Percentiles rank a stretch among this genome's conserved stretches.
Conservation (phyloP, 2,329 filamentous ascomycete species). For the Aurifilum marmelostoma region DNA sequence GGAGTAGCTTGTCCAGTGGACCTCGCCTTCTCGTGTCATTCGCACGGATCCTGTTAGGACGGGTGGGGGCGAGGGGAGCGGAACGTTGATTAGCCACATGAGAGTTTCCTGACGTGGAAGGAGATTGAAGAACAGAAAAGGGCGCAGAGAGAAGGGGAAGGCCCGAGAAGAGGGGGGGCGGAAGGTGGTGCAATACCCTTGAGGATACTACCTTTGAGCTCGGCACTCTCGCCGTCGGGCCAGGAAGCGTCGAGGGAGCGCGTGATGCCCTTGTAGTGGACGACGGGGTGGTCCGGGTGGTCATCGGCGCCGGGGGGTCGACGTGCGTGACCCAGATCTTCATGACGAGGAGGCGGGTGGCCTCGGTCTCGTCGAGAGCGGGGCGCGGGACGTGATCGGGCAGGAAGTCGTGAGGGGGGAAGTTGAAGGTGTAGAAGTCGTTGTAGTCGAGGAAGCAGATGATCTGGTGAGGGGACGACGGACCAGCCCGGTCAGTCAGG, state of each 20-base stretch:
- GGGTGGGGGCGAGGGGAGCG: too few species aligned
- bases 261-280: constrained; percentile 68
- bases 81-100: constrained; percentile 30
- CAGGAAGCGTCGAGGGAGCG: constrained; percentile 64
- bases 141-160: too few species aligned
- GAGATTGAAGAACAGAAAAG: not conserved
- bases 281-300: constrained; percentile 62
- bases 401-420: constrained; percentile 49
- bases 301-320: constrained; percentile 61
- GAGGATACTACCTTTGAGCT: constrained; percentile 58
- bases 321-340: constrained; percentile 65
- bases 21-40: constrained; percentile 69
- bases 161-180: too few species aligned
- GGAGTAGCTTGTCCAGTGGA: constrained; percentile 73
- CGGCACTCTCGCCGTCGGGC: constrained; percentile 71
- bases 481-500: not conserved
- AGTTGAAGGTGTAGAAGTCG: constrained; percentile 75
- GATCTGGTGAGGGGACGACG: constrained; percentile 38
- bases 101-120: not conserved
- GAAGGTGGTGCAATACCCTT: too few species aligned
- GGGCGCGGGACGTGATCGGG: constrained; percentile 49
- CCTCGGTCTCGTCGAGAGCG: constrained; percentile 65
- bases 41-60: constrained; percentile 68
- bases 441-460: constrained; percentile 66
- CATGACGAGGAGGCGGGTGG: constrained; percentile 71